These are phyloP conservation scores for Pholiota conissans DNA, from an alignment of 768 basidiomycete genomes.

Conservation along the genomic window DNA sequence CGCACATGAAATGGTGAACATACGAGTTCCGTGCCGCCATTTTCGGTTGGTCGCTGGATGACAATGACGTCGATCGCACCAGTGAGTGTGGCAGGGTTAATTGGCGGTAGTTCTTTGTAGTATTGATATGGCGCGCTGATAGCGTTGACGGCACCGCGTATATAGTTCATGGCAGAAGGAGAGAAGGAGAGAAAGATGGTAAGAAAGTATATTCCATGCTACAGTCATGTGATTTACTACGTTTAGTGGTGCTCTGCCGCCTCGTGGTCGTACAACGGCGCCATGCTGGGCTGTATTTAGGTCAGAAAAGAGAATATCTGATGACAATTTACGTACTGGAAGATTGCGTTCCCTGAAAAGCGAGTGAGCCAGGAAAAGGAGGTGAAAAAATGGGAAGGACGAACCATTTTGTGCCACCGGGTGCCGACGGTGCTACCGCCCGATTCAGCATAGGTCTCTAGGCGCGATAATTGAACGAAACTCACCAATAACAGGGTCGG, in stretches of 20 bases:
- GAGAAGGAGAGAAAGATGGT: conserved; percentile 18
- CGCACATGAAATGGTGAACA: conserved; percentile 98
- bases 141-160: conserved; percentile 82
- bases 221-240: conserved; percentile 28
- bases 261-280: conserved; percentile 66
- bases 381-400: conserved; percentile 26
- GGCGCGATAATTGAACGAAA: conserved; percentile 19
- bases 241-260: conserved; percentile 36
- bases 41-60: conserved; percentile 68
- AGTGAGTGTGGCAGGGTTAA: conserved; percentile 95
- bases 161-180: conserved; percentile 69
- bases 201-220: conserved; percentile 18
- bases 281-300: conserved; percentile 53
- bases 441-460: conserved; percentile 13
- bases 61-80: conserved; percentile 99
- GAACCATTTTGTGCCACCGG: conserved; percentile 96
- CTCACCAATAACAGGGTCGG: conserved; percentile 93
- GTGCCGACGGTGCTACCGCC: conserved; percentile 69
- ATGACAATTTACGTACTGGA: conserved; percentile 51
- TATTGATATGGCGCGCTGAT: conserved; percentile 88
- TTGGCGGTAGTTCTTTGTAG: conserved; percentile 80
- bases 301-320: conserved; percentile 14
- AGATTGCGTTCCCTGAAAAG: conserved; percentile 72
- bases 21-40: conserved; percentile 67
- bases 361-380: background rate